phyloP scores from a whole-genome alignment of 2,329 filamentous ascomycete species.

The Botrytis tulipae region DNA sequence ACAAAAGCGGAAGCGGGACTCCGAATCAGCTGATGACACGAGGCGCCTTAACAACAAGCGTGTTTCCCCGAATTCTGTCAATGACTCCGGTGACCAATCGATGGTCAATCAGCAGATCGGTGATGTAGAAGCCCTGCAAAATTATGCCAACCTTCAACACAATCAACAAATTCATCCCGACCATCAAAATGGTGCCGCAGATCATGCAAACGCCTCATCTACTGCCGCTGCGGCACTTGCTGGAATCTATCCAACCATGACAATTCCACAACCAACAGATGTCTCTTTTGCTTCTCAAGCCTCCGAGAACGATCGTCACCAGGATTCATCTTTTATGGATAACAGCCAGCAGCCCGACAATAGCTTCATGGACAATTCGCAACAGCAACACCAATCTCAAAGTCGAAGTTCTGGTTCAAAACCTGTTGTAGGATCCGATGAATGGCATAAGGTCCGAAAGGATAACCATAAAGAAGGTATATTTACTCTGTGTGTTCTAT shows the following conservation, averaged over 20 bases:
- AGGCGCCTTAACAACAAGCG: conserved; percentile 39
- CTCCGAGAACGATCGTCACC: conserved; percentile 42
- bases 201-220: conserved; percentile 47
- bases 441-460: conserved; percentile 96
- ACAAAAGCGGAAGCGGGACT: conserved; percentile 40
- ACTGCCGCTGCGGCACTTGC: conserved; percentile 55
- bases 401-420: conserved; percentile 51
- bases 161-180: conserved; percentile 46
- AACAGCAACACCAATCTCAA: conserved; percentile 32
- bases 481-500: conserved; percentile 32
- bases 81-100: conserved; percentile 30
- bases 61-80: conserved; percentile 36
- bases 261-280: conserved; percentile 54
- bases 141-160: conserved; percentile 44
- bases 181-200: conserved; percentile 53
- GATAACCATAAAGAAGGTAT: conserved; percentile 98
- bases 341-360: conserved; percentile 35
- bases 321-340: conserved; percentile 44
- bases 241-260: conserved; percentile 51
- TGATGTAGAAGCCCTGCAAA: conserved; percentile 38
- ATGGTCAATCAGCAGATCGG: conserved; percentile 32
- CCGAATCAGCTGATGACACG: conserved; percentile 39
- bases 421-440: conserved; percentile 89
- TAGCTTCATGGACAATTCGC: conserved; percentile 43
- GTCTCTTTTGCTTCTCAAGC: conserved; percentile 49